Evolutionary conservation across 371 early-diverging fungal genomes (phyloP).

Genomic region (Mycotypha africana): DNA sequence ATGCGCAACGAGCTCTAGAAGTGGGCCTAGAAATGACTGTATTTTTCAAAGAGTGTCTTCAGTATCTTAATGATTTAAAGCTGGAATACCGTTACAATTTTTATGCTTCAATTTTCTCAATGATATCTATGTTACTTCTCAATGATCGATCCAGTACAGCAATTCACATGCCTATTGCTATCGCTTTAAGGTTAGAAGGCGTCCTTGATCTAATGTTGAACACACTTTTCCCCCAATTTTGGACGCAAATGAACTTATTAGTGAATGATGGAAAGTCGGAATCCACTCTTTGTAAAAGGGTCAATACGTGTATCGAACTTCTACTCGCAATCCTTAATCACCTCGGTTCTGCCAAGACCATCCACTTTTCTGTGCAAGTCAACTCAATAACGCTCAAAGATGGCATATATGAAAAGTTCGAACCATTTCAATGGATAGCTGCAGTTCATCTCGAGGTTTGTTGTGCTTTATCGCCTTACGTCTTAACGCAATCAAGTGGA

Average conservation of each 20-base stretch:
- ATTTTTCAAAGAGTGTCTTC: constrained; percentile 42
- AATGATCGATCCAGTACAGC: constrained; percentile 58
- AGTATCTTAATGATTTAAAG: constrained; percentile 35
- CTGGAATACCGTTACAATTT: constrained; percentile 48
- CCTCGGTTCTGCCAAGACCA: constrained; percentile 49
- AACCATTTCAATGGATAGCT: constrained; percentile 58
- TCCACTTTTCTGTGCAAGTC: constrained; percentile 54
- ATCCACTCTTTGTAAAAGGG: too few species aligned
- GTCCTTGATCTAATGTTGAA: constrained; percentile 47
- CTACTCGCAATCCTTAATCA: constrained; percentile 53
- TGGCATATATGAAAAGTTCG: constrained; percentile 47
- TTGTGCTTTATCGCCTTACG: too few species aligned
- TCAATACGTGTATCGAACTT: constrained; percentile 49
- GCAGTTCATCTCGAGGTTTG: constrained; percentile 45
- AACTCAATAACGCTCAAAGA: constrained; percentile 26
- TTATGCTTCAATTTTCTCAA: constrained; percentile 41
- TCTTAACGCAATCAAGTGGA: too few species aligned
- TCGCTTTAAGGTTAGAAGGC: constrained; percentile 57
- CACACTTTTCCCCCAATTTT: constrained; percentile 27
- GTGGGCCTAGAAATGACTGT: constrained; percentile 41
- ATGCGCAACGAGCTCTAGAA: constrained; percentile 46
- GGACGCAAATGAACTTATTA: constrained; percentile 29
- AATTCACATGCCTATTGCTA: constrained; percentile 64
- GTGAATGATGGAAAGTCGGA: too few species aligned
- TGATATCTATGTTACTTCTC: constrained; percentile 41